Evolutionary conservation across 1,284 basidiomycete genomes (phyloP), one percentile per base, ranked within the genome.

Genomic region (Trametes sp.): DNA sequence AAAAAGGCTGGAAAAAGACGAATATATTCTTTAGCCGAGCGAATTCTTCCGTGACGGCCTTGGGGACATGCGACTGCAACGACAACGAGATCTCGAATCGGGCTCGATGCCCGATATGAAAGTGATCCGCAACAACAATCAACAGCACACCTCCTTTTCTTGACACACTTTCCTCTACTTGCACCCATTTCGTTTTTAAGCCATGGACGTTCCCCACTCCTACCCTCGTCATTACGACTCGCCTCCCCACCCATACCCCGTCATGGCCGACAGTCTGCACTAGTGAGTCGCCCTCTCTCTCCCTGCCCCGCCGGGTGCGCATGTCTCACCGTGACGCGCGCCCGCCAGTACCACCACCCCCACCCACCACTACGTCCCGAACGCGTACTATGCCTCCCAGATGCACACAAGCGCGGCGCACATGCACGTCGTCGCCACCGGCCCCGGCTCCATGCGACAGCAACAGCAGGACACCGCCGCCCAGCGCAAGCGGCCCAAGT

Each of bases 401-500:
- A 75, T 80, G 60, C 76, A 80, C 68, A 72, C 80, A 64, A 64
- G 56, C 45, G 71, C 73, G 45, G 69, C 76, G 28, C 72, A 78
- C 70, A 77, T 78, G 62, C 84, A 88, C 65, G 75, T 82, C 36
- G 78, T 83, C 54, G 74, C 80, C 16, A 76, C 82, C 3, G 80
- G 80, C 28, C 75, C 80, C 53, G 46, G 50, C 23, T 28, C 61
- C 13, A 63, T 64, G 61, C 82, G 84, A 62, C 78, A 41, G 38
- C 38, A 41, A 19, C 38, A 41, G 38, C 38, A 74, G 54, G 87
- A 88, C 61, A 73, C 78, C 24, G 73, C 77, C 19, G 72, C 81
- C 23, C 84, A 87, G 70, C 84, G 91, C 64, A 93, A 92, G 75
- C 88, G 92, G 51, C 92, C 91, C 54, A 94, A 94, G 79, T 94